Conservation (phyloP, 345 rosid genomes). For the Melastoma malabathricum region DNA sequence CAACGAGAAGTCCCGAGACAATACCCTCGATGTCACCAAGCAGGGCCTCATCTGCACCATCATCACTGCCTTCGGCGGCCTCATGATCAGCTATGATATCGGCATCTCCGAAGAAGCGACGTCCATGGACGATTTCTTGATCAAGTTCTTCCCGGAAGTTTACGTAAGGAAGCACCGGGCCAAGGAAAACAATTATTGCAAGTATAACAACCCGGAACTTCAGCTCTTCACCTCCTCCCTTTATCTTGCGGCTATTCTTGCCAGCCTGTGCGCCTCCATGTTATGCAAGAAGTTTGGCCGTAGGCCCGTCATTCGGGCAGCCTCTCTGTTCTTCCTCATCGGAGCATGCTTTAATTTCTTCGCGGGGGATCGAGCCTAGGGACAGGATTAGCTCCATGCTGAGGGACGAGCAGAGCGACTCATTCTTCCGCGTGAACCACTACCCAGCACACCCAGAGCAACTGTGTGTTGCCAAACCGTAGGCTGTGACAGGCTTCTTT, state of each 20-base stretch:
- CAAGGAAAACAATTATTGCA: constrained; percentile 64
- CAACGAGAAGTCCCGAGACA: too few relatives aligned
- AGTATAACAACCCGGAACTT: constrained; percentile 39
- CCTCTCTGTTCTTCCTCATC: constrained; percentile 44
- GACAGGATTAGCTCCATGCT: too few relatives aligned
- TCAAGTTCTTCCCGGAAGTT: constrained; percentile 49
- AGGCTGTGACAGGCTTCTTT: too few relatives aligned
- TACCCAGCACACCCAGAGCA: too few relatives aligned
- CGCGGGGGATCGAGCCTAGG: constrained; percentile 22
- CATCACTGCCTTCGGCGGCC: constrained; percentile 46
- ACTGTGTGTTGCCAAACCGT: too few relatives aligned
- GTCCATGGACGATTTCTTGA: constrained; percentile 59
- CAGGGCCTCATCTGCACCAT: constrained; percentile 31
- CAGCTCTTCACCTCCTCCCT: constrained; percentile 77
- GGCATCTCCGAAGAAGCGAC: constrained; percentile 58
- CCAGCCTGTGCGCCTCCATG: constrained; percentile 34
- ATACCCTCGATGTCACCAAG: too few relatives aligned
- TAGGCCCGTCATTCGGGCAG: constrained; percentile 33
- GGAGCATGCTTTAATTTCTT: constrained; percentile 43
- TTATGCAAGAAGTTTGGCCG: constrained; percentile 33
- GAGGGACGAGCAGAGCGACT: too few relatives aligned
- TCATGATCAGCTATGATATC: constrained; percentile 53
- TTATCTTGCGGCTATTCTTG: constrained; percentile 52
- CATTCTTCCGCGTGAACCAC: too few relatives aligned
- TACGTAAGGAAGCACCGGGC: constrained; percentile 44